These are phyloP conservation scores for Fagopyrum homotropicum DNA, from an alignment of 148 eudicot species.

Conservation along the genomic window DNA sequence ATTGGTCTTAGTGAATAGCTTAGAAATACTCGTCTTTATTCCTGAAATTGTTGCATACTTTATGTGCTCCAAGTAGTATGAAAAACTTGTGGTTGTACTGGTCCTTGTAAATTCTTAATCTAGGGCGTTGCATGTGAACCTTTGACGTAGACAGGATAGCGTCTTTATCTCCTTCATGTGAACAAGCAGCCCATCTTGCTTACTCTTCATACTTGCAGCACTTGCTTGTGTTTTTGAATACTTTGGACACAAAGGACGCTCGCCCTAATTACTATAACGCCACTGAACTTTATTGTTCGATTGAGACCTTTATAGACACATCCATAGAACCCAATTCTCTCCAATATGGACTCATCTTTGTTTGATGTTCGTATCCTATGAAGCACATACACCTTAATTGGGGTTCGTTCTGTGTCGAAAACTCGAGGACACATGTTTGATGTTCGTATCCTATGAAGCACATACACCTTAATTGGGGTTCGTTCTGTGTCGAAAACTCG, in stretches of 20 bases:
- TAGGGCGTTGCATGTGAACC: slow-evolving; percentile 1
- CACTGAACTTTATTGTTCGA: not conserved
- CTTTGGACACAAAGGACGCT: not conserved
- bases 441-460: not conserved
- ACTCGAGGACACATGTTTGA: not conserved
- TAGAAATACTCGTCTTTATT: not conserved
- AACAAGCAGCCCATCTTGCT: not conserved
- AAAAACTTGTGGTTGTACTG: not conserved
- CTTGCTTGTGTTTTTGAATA: not conserved
- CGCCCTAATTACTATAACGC: not conserved
- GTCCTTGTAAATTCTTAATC: not conserved
- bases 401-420: too few species aligned
- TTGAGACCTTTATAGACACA: not conserved
- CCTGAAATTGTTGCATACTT: not conserved
- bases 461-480: too few species aligned
- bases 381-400: too few species aligned
- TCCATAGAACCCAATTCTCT: not conserved
- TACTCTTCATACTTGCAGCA: not conserved
- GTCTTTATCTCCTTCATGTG: not conserved
- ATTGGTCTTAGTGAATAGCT: too few species aligned
- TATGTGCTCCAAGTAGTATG: not conserved
- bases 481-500: too few species aligned
- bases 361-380: not conserved
- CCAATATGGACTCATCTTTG: not conserved
- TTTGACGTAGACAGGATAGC: not conserved